phyloP scores from a whole-genome alignment of 306 rosid genomes.

The Gastrolobium villosum region DNA sequence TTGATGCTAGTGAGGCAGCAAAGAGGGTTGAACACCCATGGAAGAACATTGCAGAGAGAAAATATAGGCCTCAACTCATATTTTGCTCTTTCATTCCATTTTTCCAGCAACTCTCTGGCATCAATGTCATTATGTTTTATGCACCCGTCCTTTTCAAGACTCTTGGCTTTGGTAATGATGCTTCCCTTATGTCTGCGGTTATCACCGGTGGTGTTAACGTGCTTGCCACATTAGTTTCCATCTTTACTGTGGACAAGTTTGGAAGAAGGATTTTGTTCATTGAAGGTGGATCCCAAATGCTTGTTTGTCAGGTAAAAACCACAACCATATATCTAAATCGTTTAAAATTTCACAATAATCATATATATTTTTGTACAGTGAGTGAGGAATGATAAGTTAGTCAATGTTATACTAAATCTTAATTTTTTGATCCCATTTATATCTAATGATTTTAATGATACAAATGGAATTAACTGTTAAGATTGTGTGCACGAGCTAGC shows the following conservation, averaged over 20 bases:
- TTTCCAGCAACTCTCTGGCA: neutral
- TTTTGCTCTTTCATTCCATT: neutral
- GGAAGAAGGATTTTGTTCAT: constrained; percentile 7
- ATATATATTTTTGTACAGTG: too few species aligned
- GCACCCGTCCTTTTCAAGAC: neutral
- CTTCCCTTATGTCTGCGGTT: neutral
- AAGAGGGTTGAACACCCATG: neutral
- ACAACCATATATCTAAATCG: too few species aligned
- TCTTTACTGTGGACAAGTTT: neutral
- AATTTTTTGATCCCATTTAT: too few species aligned
- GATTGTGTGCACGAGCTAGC: too few species aligned
- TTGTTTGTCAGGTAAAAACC: neutral
- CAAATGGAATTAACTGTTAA: too few species aligned
- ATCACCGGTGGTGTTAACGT: neutral
- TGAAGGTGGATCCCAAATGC: constrained; percentile 3
- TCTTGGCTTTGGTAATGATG: neutral
- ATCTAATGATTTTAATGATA: too few species aligned
- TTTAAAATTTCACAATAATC: too few species aligned
- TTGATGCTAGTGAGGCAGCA: neutral
- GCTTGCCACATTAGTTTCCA: neutral
- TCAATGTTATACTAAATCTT: too few species aligned
- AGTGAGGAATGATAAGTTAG: too few species aligned
- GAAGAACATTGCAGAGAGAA: neutral
- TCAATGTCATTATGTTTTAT: neutral
- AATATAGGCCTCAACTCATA: neutral